Evolutionary conservation across 768 basidiomycete species (phyloP), one percentile per base, ranked within the genome.

Genomic region (Naematelia aurantialba): DNA sequence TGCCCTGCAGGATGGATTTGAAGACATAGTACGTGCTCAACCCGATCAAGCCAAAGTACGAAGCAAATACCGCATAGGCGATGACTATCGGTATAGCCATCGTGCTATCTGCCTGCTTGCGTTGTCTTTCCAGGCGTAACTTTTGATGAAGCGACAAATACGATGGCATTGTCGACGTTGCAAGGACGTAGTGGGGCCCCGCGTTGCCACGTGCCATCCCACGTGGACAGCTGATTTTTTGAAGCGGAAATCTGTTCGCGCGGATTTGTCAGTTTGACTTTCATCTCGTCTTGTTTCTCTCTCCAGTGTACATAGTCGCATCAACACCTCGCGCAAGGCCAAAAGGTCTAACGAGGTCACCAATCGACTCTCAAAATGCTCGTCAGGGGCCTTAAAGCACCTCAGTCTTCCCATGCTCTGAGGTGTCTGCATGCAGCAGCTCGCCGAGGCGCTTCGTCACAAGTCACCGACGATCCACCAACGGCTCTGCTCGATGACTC

Each of bases 21-120:
- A 76, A 56, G 26, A 79, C 77, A 58, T 75, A 24, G 17, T 24
- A 52, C 51, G 79, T 77, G 21, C 78, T 63, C 17, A 56, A 47
- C 1, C 70, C 55, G 25, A 80, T 80, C 48, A 75, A 46, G 5
- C 66, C 31, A 55, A 80, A 81, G 14, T 76, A 79, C 4, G 60
- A 59, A 14, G 78, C 76, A 29, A 80, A 71, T 42, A 71, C 59
- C 31, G 56, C 61, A 19, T 60, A 45, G 1, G 61, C 65, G 19
- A 55, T 26, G 17, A 52, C 34, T 17, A 39, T 17, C 17, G 34
- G 34, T 39, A 39, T 39, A 39, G 34, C 34, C 34, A 39, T 39
- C 8, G 8, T 17, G 34, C 34, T 17, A 39, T 8, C 17, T 8
- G 8, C 34, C 34, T 39, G 17, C 8, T n/a, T n/a, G n/a, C n/a